Conservation (phyloP, 345 rosid genomes). For the Citrus sp. region DNA sequence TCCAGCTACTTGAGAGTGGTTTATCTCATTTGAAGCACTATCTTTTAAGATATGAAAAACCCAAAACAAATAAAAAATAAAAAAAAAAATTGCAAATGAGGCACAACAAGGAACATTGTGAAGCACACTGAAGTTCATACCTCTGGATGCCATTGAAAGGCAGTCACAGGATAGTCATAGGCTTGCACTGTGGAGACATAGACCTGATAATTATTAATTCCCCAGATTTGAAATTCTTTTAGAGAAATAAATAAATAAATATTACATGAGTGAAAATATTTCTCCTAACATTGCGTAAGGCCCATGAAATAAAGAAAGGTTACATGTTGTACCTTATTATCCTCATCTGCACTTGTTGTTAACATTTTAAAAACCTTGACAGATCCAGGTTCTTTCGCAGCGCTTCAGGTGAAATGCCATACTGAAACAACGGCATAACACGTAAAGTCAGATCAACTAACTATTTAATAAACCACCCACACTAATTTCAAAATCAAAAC, state of each 20-base stretch:
- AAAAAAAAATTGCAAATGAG: background rate
- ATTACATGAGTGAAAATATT: background rate
- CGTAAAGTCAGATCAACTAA: background rate
- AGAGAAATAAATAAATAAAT: background rate
- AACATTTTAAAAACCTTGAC: slow-evolving; percentile 64
- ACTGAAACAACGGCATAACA: slow-evolving; percentile 42
- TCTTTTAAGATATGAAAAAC: background rate
- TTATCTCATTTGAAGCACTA: background rate
- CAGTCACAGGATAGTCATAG: slow-evolving; percentile 70
- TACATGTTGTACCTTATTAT: slow-evolving; percentile 48
- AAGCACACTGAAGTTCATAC: slow-evolving; percentile 32
- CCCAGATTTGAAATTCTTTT: background rate
- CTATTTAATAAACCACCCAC: background rate
- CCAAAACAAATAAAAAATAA: background rate
- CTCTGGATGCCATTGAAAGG: slow-evolving; percentile 98
- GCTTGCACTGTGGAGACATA: slow-evolving; percentile 92
- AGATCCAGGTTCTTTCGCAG: slow-evolving; percentile 42
- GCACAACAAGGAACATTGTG: background rate
- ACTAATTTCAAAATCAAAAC: background rate
- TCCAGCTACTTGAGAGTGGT: no score
- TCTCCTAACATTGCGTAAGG: no score
- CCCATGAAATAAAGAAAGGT: background rate
- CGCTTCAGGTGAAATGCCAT: slow-evolving; percentile 65
- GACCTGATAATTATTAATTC: slow-evolving; percentile 33
- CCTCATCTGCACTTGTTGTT: slow-evolving; percentile 68